phyloP scores from a whole-genome alignment of 2,329 filamentous ascomycete genomes.

The Fusarium dlaminii region DNA sequence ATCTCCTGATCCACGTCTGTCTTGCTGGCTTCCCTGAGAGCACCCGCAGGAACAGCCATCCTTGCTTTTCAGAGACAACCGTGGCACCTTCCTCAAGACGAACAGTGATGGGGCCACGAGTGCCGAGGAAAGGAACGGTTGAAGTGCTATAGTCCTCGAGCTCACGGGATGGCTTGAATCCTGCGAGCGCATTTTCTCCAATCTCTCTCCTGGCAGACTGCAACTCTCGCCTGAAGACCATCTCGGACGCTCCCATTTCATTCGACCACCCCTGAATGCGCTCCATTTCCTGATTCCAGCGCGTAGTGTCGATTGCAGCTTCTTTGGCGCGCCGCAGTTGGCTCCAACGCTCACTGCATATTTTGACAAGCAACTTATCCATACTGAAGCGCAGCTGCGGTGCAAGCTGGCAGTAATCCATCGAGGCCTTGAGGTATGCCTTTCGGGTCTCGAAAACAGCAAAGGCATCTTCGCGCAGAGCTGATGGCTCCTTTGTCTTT shows the following conservation, averaged over 20 bases:
- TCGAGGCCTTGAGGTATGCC: slow-evolving; percentile 86
- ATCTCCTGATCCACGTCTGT: slow-evolving; percentile 88
- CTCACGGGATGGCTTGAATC: slow-evolving; percentile 85
- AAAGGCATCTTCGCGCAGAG: slow-evolving; percentile 93
- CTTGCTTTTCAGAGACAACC: slow-evolving; percentile 82
- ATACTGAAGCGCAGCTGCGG: slow-evolving; percentile 86
- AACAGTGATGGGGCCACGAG: slow-evolving; percentile 71
- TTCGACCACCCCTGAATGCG: slow-evolving; percentile 91
- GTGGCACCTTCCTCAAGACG: slow-evolving; percentile 62
- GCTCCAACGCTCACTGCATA: slow-evolving; percentile 88
- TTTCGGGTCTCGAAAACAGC: slow-evolving; percentile 93
- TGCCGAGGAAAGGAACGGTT: slow-evolving; percentile 87
- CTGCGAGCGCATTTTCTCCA: slow-evolving; percentile 76
- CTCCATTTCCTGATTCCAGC: slow-evolving; percentile 84
- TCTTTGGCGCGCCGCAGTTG: slow-evolving; percentile 82
- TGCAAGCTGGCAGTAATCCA: slow-evolving; percentile 91
- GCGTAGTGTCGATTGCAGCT: slow-evolving; percentile 68
- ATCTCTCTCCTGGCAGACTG: slow-evolving; percentile 82
- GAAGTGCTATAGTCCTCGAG: slow-evolving; percentile 91
- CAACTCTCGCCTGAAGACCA: slow-evolving; percentile 82
- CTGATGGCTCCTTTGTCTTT: slow-evolving; percentile 93
- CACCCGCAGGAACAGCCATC: slow-evolving; percentile 88
- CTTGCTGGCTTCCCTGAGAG: slow-evolving; percentile 88
- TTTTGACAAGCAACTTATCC: slow-evolving; percentile 84
- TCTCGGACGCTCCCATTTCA: slow-evolving; percentile 92